Base-by-base conservation (phyloP, 371 early-diverging fungal species). In the Paraphysoderma sedebokerense region DNA sequence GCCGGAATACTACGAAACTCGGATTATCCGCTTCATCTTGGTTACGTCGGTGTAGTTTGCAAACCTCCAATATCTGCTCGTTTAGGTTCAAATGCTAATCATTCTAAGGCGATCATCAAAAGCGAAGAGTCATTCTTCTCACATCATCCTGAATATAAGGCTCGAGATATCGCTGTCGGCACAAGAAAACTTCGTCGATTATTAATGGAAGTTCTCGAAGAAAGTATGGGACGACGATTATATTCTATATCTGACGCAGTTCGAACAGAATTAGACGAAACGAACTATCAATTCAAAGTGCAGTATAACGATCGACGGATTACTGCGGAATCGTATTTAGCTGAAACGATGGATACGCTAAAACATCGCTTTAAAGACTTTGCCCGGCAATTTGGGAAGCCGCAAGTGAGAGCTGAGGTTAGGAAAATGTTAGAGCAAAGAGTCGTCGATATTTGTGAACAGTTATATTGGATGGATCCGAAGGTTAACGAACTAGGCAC, bases 11-110 rank as follows among this genome's bases (percentile, higher is more conserved):
- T 98, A 32, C 72, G 74, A 11, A 95, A 98, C 50, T 69, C 78
- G 40, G 85, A 93, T 45, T 91, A 90, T 56, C 93, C 92, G 7
- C 63, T 98, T 22, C 81, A 83, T 42, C 67, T 96, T 17, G 99
- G 99, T 5, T 99, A 97, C 60, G 79, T 98, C 53, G 99, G 99
- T 22, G 97, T 98, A 1, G 87, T 98, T 7, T 91, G 93, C 67
- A 84, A 85, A 60, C 62, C 68, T 5, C 58, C 46, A n/a, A n/a
- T n/a, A n/a, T n/a, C 15, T n/a, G 35, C 35, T n/a, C 35, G 15
- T n/a, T 13, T n/a, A 13, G 15, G 15, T 34, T n/a, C 35, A 34
- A n/a, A 13, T 13, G 15, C 35, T n/a, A 34, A n/a, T 34, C 15
- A 13, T 13, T 13, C 15, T n/a, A n/a, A n/a, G 15, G 35, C 35